Base-by-base conservation (phyloP, 495 filamentous ascomycete species). In the Tuber calosporum region DNA sequence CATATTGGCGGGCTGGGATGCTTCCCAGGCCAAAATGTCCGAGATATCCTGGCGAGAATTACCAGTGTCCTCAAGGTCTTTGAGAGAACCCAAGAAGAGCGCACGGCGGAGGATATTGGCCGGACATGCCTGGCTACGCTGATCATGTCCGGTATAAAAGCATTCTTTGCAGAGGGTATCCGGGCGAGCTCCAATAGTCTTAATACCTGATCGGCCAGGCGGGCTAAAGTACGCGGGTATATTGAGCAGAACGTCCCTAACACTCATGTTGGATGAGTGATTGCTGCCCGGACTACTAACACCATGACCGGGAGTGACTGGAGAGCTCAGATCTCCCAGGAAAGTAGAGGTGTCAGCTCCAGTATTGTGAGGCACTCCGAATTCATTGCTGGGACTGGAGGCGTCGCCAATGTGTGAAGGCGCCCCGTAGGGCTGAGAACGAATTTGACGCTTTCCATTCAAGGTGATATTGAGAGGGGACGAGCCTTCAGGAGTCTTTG, bases 121-220 rank as follows among this genome's bases (percentile, higher is more conserved):
- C 8, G 72, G 67, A 34, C 76, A 78, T 26, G 75, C 72, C 40
- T 73, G 71, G 39, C 68, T 78, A 66, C 76, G 70, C 7, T 70
- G 69, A 48, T 78, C 75, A 22, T 78, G 76, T 17, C 76, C 76
- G 66, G 76, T 77, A 9, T 78, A 75, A 39, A 78, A n/a, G 22
- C 76, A 78, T 39, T 39, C 62, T 69, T 78, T 78, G n/a, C 76
- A 78, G 66, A 78, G 62, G 39, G 62, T 77, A 48, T 78, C 74
- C 11, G 26, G 45, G 6, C 70, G 70, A 48, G 67, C 73, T 17
- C 76, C 76, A 62, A 78, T 69, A 22, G 73, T 22, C 40, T 62
- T 78, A 19, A 62, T 62, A 62, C 53, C 53, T 0, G 53, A 34
- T 15, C 53, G 26, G 53, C 53, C 26, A 62, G 26, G 13, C 26